Evolutionary conservation across 352 stramenopile genomes (phyloP).

Genomic region (Globisporangium paroecandrum): DNA sequence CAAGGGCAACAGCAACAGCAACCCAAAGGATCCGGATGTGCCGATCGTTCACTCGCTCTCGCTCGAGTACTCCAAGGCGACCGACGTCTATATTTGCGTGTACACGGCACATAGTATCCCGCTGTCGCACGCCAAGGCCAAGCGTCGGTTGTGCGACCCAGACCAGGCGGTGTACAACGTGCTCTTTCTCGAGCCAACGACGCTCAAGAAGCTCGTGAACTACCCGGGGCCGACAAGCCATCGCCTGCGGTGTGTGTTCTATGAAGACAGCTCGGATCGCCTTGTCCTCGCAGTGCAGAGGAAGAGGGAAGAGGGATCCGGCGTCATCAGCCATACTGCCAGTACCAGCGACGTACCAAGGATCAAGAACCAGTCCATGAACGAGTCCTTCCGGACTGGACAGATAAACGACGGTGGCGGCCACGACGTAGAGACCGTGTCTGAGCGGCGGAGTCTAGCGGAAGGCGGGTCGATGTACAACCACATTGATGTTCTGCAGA

Average conservation of each 20-base stretch:
- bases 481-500: conserved; percentile 45
- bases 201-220: conserved; percentile 49
- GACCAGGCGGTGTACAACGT: conserved; percentile 32
- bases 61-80: conserved; percentile 35
- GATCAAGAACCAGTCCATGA: background rate
- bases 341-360: background rate
- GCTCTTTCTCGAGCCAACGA: conserved; percentile 58
- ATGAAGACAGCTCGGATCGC: conserved; percentile 33
- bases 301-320: conserved; percentile 7
- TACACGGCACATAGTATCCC: conserved; percentile 29
- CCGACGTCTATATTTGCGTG: conserved; percentile 67
- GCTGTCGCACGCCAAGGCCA: conserved; percentile 7
- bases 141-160: background rate
- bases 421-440: background rate
- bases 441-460: conserved; percentile 10
- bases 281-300: conserved; percentile 40
- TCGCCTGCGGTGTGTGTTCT: conserved; percentile 37
- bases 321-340: background rate
- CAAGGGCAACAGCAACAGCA: conserved; percentile 15
- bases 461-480: conserved; percentile 29
- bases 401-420: background rate
- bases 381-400: background rate
- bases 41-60: conserved; percentile 27
- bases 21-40: conserved; percentile 2
- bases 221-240: conserved; percentile 45